Evolutionary conservation across 495 filamentous ascomycete species (phyloP).

Genomic region (Penicillium egyptiacum): DNA sequence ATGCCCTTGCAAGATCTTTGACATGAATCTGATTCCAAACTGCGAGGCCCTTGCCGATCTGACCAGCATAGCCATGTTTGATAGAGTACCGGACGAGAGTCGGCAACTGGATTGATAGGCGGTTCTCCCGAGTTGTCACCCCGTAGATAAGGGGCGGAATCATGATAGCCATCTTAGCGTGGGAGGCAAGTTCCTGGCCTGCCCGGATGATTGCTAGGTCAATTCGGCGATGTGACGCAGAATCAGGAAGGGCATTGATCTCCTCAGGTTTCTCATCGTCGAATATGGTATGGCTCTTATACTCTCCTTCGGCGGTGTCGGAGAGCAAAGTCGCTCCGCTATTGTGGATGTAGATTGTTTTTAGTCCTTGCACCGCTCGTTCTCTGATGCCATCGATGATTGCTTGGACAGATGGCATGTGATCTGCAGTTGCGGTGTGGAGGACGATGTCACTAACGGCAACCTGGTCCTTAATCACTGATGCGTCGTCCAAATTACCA

Average conservation of each 20-base stretch:
- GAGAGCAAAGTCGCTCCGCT: constrained; percentile 30
- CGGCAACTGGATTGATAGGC: constrained; percentile 35
- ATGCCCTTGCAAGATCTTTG: constrained; percentile 28
- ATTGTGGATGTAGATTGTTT: constrained; percentile 43
- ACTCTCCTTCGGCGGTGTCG: constrained; percentile 19
- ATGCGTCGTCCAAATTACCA: constrained; percentile 28
- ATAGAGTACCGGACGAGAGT: constrained; percentile 33
- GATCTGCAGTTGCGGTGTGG: constrained; percentile 40
- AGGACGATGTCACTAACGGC: constrained; percentile 34
- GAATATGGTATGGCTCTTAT: constrained; percentile 35
- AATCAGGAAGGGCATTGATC: constrained; percentile 36
- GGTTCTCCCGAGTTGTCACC: constrained; percentile 24
- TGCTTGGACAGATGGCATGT: constrained; percentile 35
- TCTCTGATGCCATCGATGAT: constrained; percentile 35
- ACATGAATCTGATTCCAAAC: constrained; percentile 35
- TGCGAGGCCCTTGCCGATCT: constrained; percentile 29
- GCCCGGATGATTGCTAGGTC: constrained; percentile 40
- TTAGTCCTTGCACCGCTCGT: constrained; percentile 24
- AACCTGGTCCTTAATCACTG: constrained; percentile 32
- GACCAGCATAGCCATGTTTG: constrained; percentile 34
- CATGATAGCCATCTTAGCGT: constrained; percentile 40
- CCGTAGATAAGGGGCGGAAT: constrained; percentile 40
- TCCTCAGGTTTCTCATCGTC: constrained; percentile 29
- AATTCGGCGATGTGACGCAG: constrained; percentile 40
- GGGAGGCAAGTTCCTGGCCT: constrained; percentile 27